Evolutionary conservation across 2,329 filamentous ascomycete species (phyloP), one percentile per base, ranked within the genome.

Genomic region (Bisporella sp.): DNA sequence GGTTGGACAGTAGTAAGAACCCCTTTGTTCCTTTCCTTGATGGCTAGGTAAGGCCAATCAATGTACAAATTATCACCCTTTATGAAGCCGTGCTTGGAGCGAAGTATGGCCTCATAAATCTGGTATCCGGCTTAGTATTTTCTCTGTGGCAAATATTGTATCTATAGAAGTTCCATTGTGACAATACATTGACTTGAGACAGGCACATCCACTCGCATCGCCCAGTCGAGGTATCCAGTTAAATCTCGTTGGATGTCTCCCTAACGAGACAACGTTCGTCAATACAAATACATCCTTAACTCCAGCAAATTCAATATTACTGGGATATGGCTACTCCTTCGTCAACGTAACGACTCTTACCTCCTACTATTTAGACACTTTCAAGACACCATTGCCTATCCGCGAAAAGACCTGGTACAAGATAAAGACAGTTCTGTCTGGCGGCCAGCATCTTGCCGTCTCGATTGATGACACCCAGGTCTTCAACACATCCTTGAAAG

Each of bases 401-500:
- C 44, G 57, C 5, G 67, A 70, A 51, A 55, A 64, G 2, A 51
- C 50, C 4, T 72, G 70, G 70, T 70, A 72, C 48, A 59, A 53
- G 9, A 3, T 21, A 21, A 65, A 53, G n/a, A 68, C 69, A 6
- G 44, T 4, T 54, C 59, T 1, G 61, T 70, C 35, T 59, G 60
- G 1, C 44, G 53, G 2, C 54, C 56, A 4, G 61, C 57, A 21
- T 66, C 48, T 68, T 9, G 47, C 60, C 1, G 54, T 71, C 12
- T 62, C 56, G 0, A 51, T 71, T 6, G 37, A 60, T 42, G 57
- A 64, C 12, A 56, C 57, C 9, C 31, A 57, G 2, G 41, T 62
- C 8, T 53, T 53, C 51, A 46, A 53, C 35, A 37, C 28, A 6
- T 53, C 51, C n/a, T 39, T 53, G 30, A 12, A 33, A 6, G 28